Base-by-base conservation (phyloP, 805 yeast species). In the Komagataella mondaviorum region DNA sequence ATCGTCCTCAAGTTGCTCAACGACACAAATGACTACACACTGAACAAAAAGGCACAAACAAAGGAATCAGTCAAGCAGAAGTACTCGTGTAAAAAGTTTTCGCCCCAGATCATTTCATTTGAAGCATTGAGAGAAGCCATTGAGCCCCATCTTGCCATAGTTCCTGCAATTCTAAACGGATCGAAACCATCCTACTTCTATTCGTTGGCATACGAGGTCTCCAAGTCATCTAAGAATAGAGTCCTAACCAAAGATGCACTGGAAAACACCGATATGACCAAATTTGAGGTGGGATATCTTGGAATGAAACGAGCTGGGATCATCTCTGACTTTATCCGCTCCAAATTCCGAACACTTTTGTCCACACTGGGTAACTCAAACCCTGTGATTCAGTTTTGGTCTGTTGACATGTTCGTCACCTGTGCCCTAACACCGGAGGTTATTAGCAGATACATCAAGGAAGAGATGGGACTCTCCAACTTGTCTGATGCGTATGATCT, bases 401-500 rank as follows among this genome's bases (percentile, higher is more conserved):
- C 85, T 2, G 57, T 69, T 1, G 70, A 71, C 20, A 75, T 76
- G 51, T 85, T 82, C 59, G 64, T 75, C 2, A 70, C 76, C 16
- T 80, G 77, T 57, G 81, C 83, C 1, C 61, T 85, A 22, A 80
- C 86, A 6, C 81, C 84, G 23, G 90, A 84, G 56, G 61, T 84
- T 5, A 70, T 81, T 3, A 64, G 78, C 6, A 64, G 79, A 30
- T 57, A 81, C 18, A 73, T 77, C 6, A 69, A 71, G 60, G 71
- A 73, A 3, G 83, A 81, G 54, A 56, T 70, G 62, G 51, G 57
- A 1, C 52, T 69, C 44, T 49, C 61, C 3, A 57, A 63, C n/a
- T 55, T 72, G 14, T 72, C 66, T 2, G 63, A 66, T 20, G 84
- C 83, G 0, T 75, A 75, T 54, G 67, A 66, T 12, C 57, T 76